Evolutionary conservation across 139 green algal genomes (phyloP).

Genomic region (Coccomyxa sp.): DNA sequence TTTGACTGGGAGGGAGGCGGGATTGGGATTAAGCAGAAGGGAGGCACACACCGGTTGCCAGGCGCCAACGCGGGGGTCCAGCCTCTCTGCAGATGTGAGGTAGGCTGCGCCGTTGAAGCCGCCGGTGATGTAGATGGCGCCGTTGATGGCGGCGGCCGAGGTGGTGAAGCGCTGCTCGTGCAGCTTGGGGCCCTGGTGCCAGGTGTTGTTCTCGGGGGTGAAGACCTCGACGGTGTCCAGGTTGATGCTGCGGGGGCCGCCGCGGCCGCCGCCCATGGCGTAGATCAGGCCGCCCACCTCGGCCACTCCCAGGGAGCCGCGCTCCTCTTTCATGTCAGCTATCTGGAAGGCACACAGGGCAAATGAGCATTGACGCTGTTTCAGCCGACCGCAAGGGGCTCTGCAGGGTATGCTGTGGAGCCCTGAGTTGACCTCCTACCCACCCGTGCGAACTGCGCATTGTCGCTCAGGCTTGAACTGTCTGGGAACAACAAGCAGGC

Average conservation of each 20-base stretch:
- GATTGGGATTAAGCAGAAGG: not conserved
- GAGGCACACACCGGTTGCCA: slow-evolving; percentile 29
- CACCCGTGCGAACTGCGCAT: too few relatives aligned
- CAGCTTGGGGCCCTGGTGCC: slow-evolving; percentile 24
- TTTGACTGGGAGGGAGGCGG: too few relatives aligned
- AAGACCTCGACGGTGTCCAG: slow-evolving; percentile 30
- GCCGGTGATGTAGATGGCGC: slow-evolving; percentile 31
- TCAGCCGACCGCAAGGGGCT: too few relatives aligned
- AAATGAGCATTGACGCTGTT: too few relatives aligned
- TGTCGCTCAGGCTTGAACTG: too few relatives aligned
- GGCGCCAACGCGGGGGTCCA: slow-evolving; percentile 32
- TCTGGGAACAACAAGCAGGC: too few relatives aligned
- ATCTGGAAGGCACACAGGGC: too few relatives aligned
- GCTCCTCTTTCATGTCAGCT: slow-evolving; percentile 19
- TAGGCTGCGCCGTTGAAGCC: slow-evolving; percentile 31
- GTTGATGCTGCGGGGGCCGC: slow-evolving; percentile 6
- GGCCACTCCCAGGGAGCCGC: slow-evolving; percentile 28
- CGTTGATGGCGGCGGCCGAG: slow-evolving; percentile 18
- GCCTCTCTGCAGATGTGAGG: slow-evolving; percentile 26
- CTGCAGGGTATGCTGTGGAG: too few relatives aligned
- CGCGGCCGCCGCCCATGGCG: slow-evolving; percentile 28
- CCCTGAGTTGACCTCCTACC: too few relatives aligned
- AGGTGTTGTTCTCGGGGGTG: slow-evolving; percentile 25
- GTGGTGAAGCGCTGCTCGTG: slow-evolving; percentile 30
- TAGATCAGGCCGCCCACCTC: slow-evolving; percentile 31